Evolutionary conservation across 2,329 filamentous ascomycete genomes (phyloP).

Genomic region (Cercospora canescens): DNA sequence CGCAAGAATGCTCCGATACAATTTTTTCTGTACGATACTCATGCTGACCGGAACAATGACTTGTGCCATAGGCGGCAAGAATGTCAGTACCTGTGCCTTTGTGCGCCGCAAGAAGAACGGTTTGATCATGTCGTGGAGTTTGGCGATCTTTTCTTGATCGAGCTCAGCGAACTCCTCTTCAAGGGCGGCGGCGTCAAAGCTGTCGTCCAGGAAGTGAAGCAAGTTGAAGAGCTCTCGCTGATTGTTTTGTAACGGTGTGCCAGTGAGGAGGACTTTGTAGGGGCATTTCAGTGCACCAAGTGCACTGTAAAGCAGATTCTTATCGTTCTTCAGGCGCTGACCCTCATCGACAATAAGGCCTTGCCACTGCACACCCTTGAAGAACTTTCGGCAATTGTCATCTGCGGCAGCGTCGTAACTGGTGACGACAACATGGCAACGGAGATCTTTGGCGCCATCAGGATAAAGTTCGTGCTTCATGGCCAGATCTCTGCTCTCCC

Average conservation of each 20-base stretch:
- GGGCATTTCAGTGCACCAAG: constrained; percentile 73
- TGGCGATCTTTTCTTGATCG: constrained; percentile 75
- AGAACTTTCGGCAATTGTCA: constrained; percentile 66
- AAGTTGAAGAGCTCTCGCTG: constrained; percentile 93
- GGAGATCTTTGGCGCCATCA: constrained; percentile 62
- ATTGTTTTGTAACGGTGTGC: constrained; percentile 94
- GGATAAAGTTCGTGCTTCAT: constrained; percentile 86
- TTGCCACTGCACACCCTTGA: constrained; percentile 76
- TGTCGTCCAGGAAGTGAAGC: constrained; percentile 86
- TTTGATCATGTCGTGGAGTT: constrained; percentile 81
- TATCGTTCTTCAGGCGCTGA: constrained; percentile 91
- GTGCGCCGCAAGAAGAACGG: constrained; percentile 73
- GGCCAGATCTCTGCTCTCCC: constrained; percentile 71
- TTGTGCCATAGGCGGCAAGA: constrained; percentile 88
- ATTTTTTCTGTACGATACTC: constrained; percentile 87
- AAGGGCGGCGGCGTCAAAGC: constrained; percentile 67
- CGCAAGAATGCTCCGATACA: constrained; percentile 89
- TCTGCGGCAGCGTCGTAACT: constrained; percentile 90
- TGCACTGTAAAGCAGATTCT: constrained; percentile 75
- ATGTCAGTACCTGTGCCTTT: constrained; percentile 86
- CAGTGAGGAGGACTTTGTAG: constrained; percentile 81
- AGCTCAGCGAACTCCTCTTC: constrained; percentile 77
- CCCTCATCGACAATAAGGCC: constrained; percentile 93
- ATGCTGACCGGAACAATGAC: constrained; percentile 96
- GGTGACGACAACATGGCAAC: constrained; percentile 89